These are phyloP conservation scores for Aristolochia contorta DNA, from an alignment of 164 flowering plant species.

Conservation along the genomic window DNA sequence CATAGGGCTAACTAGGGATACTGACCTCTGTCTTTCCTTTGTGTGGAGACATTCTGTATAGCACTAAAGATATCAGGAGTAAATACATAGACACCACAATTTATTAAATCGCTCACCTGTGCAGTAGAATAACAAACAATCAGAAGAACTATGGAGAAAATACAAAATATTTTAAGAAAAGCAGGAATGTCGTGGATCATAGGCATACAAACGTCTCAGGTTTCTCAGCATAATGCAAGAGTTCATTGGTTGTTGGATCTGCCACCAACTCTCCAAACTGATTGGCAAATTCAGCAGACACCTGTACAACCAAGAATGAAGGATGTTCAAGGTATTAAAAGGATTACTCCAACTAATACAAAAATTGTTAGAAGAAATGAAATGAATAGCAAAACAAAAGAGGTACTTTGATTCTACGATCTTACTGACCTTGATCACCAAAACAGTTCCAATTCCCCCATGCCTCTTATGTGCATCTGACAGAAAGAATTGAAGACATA, in stretches of 20 bases:
- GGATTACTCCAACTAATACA: not conserved
- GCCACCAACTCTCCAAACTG: constrained; percentile 95
- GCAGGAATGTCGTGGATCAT: not conserved
- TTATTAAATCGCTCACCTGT: constrained; percentile 98
- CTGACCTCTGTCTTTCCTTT: constrained; percentile 75
- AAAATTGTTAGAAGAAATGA: not conserved
- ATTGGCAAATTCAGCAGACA: constrained; percentile 88
- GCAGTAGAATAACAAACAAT: constrained; percentile 9
- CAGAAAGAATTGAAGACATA: constrained; percentile 9
- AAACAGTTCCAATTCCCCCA: constrained; percentile 92
- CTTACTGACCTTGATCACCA: constrained; percentile 77
- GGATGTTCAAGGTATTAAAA: not conserved
- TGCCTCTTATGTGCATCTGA: constrained; percentile 77
- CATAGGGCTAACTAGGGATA: not conserved
- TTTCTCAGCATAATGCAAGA: constrained; percentile 92
- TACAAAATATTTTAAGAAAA: not conserved
- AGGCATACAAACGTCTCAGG: constrained; percentile 95
- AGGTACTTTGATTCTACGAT: constrained; percentile 1
- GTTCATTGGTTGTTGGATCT: constrained; percentile 78
- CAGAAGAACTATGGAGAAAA: constrained; percentile 1
- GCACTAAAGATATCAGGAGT: constrained; percentile 83
- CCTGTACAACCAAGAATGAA: constrained; percentile 30
- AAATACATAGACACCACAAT: constrained; percentile 90
- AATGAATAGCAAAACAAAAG: not conserved
- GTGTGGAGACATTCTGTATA: constrained; percentile 62